A percentile compares a stretch with the other conserved stretches of the same genome.
These are phyloP conservation scores for Cardamine occulta DNA, from an alignment of 345 rosid genomes.

Conservation along the genomic window DNA sequence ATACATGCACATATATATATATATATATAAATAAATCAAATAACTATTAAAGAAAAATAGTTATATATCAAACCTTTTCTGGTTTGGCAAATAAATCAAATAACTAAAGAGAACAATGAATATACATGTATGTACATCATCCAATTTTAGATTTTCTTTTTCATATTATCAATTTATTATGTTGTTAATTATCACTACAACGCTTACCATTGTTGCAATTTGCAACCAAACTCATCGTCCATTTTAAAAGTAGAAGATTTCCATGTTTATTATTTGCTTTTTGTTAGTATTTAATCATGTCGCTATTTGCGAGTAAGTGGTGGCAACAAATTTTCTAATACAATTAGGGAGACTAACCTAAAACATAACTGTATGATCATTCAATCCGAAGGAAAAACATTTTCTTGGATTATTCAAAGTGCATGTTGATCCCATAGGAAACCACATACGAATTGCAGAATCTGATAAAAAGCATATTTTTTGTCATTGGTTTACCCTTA, in stretches of 20 bases:
- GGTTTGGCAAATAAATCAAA: background rate
- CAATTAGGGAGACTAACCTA: background rate
- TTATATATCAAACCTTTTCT: no score
- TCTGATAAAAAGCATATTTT: constrained; percentile 24
- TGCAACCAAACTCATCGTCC: background rate
- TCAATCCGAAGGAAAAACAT: background rate
- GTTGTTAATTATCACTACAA: background rate
- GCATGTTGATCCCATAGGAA: constrained; percentile 8
- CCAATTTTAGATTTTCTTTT: background rate
- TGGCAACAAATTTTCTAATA: background rate
- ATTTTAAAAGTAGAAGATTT: no score
- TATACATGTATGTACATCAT: background rate
- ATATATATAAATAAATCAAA: background rate
- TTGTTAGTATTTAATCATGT: background rate
- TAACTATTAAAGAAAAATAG: no score
- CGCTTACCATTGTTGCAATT: no score
- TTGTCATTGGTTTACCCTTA: constrained; percentile 11
- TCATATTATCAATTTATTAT: background rate
- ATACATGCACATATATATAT: no score
- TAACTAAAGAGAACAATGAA: no score
- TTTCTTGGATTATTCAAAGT: constrained; percentile 14
- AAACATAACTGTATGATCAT: background rate
- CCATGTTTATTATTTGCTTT: no score
- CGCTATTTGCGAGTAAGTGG: background rate
- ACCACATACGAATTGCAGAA: constrained; percentile 20